Base-by-base conservation (phyloP, 2,329 filamentous ascomycete genomes). In the Botrytis galanthina region DNA sequence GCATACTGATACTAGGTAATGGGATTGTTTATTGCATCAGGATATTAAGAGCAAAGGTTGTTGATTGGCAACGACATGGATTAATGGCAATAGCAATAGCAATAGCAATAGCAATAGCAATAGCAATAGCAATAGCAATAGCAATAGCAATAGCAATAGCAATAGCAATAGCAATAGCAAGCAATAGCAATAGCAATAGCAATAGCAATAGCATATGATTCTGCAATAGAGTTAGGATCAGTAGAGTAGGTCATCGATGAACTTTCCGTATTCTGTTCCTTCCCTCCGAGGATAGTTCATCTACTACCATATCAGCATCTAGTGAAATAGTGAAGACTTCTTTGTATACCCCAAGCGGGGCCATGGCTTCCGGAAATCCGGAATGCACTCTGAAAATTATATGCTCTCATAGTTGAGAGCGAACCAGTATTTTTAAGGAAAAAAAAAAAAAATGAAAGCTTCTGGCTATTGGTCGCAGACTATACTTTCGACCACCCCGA, bases 91-190 rank as follows among this genome's bases (percentile, higher is more conserved):
- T 54, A 29, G 26, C 1, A 3, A 48, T 12, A 48, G 1, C 10
- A 12, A 42, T 16, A 12, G 4, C 12, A 37, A 37, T 37, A 37
- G 35, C 5, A 37, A 37, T 37, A 37, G 9, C 2, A 51, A 26
- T 51, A 12, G 46, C 0, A 5, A n/a, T n/a, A n/a, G n/a, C n/a
- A 16, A 2, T n/a, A 6, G 5, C 4, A 54, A n/a, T 54, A 29
- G 26, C 1, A 3, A 48, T 12, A 48, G 1, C 10, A 12, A 42
- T 16, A 12, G 4, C 12, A 16, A 2, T n/a, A 6, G 5, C 4
- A 54, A n/a, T 54, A 29, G 26, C 1, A 3, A 48, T 12, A 48
- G 1, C 10, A 12, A 42, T 16, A 12, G 4, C 12, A n/a, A n/a
- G 46, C 2, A 16, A 2, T n/a, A 6, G 5, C 4, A 54, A n/a